phyloP scores from a whole-genome alignment of 352 stramenopile species.

The Halophytophthora batemanensis region DNA sequence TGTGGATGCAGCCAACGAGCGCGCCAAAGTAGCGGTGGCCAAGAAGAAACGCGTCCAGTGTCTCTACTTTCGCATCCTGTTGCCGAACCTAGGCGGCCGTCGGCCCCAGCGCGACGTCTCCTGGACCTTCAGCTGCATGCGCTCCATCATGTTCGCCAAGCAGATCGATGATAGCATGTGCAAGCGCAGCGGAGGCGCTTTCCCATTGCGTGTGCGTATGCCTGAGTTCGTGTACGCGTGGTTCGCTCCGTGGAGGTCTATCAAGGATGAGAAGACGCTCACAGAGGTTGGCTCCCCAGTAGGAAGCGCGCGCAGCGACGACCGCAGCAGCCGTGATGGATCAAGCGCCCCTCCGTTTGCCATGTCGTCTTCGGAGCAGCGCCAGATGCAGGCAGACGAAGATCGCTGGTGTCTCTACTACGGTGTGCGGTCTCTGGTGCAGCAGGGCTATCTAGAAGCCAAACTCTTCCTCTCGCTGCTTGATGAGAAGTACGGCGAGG shows the following conservation, averaged over 20 bases:
- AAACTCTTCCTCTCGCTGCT: conserved; percentile 91
- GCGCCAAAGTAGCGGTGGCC: conserved; percentile 11
- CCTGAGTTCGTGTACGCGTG: conserved; percentile 93
- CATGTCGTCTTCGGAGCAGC: conserved; percentile 25
- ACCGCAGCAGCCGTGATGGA: not conserved
- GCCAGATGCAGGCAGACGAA: conserved; percentile 74
- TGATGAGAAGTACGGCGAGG: conserved; percentile 92
- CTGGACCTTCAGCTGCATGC: conserved; percentile 90
- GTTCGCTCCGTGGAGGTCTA: conserved; percentile 77
- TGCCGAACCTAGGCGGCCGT: conserved; percentile 86
- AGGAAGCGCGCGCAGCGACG: not conserved
- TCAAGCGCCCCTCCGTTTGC: conserved; percentile 13
- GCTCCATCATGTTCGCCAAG: conserved; percentile 89
- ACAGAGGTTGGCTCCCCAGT: conserved; percentile 24
- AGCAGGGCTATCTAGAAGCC: conserved; percentile 85
- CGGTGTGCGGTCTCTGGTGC: conserved; percentile 80
- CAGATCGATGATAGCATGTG: conserved; percentile 78
- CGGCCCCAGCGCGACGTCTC: conserved; percentile 67
- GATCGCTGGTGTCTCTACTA: conserved; percentile 94
- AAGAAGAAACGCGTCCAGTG: conserved; percentile 71
- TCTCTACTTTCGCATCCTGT: conserved; percentile 87
- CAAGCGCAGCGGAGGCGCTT: conserved; percentile 35
- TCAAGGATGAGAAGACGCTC: conserved; percentile 57
- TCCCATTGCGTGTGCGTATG: conserved; percentile 78
- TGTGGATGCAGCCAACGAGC: conserved; percentile 7